Evolutionary conservation across 78 protist species (phyloP).

Genomic region (Dictyostelium intermedium): DNA sequence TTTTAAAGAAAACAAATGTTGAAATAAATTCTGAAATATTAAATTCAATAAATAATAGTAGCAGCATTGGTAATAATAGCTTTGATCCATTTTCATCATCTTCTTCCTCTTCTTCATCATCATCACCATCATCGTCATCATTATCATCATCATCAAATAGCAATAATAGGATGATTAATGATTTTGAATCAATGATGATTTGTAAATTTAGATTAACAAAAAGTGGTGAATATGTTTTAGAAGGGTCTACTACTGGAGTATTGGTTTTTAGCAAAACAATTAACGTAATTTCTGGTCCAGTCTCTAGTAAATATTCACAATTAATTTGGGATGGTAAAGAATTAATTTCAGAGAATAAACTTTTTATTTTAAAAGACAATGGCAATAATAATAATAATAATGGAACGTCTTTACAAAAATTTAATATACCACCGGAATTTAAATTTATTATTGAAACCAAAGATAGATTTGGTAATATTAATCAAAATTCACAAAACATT

Average conservation of each 20-base stretch:
- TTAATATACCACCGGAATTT: neutral
- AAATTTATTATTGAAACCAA: constrained; percentile 41
- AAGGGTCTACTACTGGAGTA: constrained; percentile 2
- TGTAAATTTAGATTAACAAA: constrained; percentile 16
- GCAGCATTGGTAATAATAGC: neutral
- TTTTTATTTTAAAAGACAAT: constrained; percentile 32
- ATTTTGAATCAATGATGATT: neutral
- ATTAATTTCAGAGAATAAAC: constrained; percentile 51
- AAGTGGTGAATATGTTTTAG: constrained; percentile 54
- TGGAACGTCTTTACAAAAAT: neutral
- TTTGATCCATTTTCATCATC: neutral
- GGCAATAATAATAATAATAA: neutral
- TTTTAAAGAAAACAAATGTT: constrained; percentile 23
- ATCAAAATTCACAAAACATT: neutral
- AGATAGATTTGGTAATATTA: constrained; percentile 38
- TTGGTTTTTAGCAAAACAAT: constrained; percentile 1
- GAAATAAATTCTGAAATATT: neutral
- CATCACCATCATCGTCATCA: neutral
- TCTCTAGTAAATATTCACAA: constrained; percentile 34
- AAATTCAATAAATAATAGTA: neutral
- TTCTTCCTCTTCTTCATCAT: too few relatives aligned
- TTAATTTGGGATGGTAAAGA: constrained; percentile 70
- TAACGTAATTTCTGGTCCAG: constrained; percentile 2
- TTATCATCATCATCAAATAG: neutral
- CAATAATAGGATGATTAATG: neutral